Conservation (phyloP, 345 rosid species). For the Leavenworthia alabamica region DNA sequence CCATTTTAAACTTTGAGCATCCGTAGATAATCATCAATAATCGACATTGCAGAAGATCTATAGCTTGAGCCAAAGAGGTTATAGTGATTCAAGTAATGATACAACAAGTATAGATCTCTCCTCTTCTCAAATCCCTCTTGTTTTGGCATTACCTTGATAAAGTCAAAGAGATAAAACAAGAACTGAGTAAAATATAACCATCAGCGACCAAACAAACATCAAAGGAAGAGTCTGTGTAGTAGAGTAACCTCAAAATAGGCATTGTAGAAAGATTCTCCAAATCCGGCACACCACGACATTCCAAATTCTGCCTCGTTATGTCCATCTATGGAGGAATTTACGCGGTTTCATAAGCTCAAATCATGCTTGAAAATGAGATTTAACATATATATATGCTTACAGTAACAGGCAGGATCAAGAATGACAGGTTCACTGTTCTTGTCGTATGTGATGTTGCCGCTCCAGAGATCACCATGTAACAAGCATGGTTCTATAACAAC, state of each 20-base stretch:
- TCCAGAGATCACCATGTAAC: slow-evolving; percentile 97
- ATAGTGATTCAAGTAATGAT: slow-evolving; percentile 91
- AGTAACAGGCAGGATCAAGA: slow-evolving; percentile 96
- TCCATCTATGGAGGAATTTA: slow-evolving; percentile 46
- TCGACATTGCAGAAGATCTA: slow-evolving; percentile 70
- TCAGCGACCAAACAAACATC: background rate
- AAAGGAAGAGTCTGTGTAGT: slow-evolving; percentile 14
- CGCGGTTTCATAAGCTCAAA: background rate
- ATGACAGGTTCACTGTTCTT: slow-evolving; percentile 76
- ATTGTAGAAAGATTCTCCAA: slow-evolving; percentile 70
- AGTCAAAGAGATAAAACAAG: background rate
- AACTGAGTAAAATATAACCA: background rate
- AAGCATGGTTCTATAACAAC: slow-evolving; percentile 66
- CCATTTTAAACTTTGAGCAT: slow-evolving; percentile 36
- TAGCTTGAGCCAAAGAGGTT: slow-evolving; percentile 88
- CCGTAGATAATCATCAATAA: slow-evolving; percentile 61
- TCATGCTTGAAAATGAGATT: background rate
- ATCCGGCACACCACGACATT: slow-evolving; percentile 97
- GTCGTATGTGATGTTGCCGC: slow-evolving; percentile 83
- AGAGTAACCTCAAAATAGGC: slow-evolving; percentile 69
- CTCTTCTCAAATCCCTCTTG: slow-evolving; percentile 79
- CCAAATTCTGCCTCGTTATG: slow-evolving; percentile 94
- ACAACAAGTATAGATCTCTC: slow-evolving; percentile 64
- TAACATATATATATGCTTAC: slow-evolving; percentile 34
- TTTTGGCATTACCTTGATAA: slow-evolving; percentile 68